Evolutionary conservation across 202 grass and related monocot genomes (phyloP), one percentile per base, ranked within the genome.

Genomic region (Digitaria exilis): DNA sequence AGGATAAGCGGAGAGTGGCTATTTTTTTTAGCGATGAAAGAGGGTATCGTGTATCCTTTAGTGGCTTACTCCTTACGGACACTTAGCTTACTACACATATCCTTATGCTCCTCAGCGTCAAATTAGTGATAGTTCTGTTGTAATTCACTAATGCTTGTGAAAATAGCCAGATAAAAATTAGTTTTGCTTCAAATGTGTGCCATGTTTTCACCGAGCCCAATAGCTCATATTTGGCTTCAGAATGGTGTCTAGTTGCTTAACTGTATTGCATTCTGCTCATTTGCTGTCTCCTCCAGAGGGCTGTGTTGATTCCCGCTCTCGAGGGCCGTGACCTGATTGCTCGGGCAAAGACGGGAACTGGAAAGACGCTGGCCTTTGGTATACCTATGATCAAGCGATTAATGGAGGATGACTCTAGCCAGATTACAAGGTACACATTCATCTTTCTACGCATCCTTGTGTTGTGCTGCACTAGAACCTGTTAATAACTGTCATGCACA

Each of bases 321-420:
- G 89, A 99, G 89, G 93, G 96, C 1, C 96, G 85, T 34, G 96
- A 99, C 75, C 71, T 99, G 64, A 99, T 99, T 89, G 96, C 96
- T 60, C 83, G 96, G 70, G 96, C 96, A 61, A 99, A 99, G 81
- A 99, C 96, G 14, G 96, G 96, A 80, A 99, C 96, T 0, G 96
- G 96, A 32, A 99, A 99, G 84, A 99, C 96, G 1, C 63, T 99
- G 37, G 96, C 96, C 63, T 99, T 99, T 82, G 96, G 96, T 56
- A 96, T 99, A 44, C 96, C 96, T 61, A 99, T 99, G 83, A 96
- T 96, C 29, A 99, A 99, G 76, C 85, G 59, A 83, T 90, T 99
- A 46, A 89, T 80, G 3, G 93, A 90, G 88, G 91, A 90, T 26
- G 93, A 92, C 22, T 78, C 74, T 80, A 80, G 75, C 3, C 87